Conservation (phyloP, 495 filamentous ascomycete genomes). For the Neurospora sublineolata region DNA sequence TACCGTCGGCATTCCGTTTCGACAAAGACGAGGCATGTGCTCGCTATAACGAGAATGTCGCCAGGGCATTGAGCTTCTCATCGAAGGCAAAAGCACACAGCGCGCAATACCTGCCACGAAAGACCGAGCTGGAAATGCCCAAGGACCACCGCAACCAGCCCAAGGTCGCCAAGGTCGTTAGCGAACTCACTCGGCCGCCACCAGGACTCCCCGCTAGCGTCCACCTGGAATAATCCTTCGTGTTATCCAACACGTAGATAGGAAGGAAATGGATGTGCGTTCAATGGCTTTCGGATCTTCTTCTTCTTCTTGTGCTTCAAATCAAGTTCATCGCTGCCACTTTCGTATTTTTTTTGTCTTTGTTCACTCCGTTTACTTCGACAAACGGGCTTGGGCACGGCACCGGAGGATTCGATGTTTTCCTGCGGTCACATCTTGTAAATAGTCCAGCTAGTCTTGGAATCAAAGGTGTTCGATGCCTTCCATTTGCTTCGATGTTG, state of each 20-base stretch:
- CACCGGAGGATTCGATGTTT: not conserved
- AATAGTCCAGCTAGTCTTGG: not conserved
- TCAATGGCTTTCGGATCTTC: too few relatives aligned
- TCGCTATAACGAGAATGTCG: not conserved
- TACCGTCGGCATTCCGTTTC: too few relatives aligned
- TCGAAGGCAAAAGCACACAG: too few relatives aligned
- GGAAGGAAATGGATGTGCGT: too few relatives aligned
- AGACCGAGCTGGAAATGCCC: not conserved
- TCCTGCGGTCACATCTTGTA: not conserved
- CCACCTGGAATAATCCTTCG: too few relatives aligned
- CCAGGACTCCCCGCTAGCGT: too few relatives aligned
- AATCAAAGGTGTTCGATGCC: not conserved
- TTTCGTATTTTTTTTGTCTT: not conserved
- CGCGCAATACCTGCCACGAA: too few relatives aligned
- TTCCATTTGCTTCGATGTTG: not conserved
- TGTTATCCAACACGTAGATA: too few relatives aligned
- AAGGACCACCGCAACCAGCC: too few relatives aligned
- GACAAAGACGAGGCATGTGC: too few relatives aligned
- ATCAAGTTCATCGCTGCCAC: not conserved
- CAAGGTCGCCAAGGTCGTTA: not conserved
- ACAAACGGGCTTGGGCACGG: not conserved
- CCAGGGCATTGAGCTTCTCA: not conserved
- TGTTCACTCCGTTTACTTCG: not conserved
- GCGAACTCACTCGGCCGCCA: too few relatives aligned
- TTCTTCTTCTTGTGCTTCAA: too few relatives aligned